phyloP scores from a whole-genome alignment of 2,329 filamentous ascomycete genomes.

The Madurella fahalii region DNA sequence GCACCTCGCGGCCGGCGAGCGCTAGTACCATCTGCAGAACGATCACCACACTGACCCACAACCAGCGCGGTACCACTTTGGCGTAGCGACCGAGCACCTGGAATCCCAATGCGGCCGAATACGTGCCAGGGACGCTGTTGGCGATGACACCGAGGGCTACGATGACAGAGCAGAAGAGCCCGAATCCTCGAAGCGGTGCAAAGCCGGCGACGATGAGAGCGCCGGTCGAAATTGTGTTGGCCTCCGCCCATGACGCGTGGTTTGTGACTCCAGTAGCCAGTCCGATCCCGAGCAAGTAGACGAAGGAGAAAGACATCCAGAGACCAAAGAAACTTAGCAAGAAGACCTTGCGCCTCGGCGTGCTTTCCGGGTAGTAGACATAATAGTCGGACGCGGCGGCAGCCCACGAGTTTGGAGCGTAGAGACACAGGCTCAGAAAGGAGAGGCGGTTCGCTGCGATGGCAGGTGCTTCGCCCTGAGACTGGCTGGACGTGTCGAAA shows the following conservation, averaged over 20 bases:
- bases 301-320: slow-evolving; percentile 54
- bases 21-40: slow-evolving; percentile 63
- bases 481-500: slow-evolving; percentile 52
- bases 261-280: slow-evolving; percentile 54
- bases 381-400: slow-evolving; percentile 64
- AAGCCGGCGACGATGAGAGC: slow-evolving; percentile 62
- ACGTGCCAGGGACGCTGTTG: slow-evolving; percentile 62
- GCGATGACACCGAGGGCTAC: slow-evolving; percentile 61
- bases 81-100: slow-evolving; percentile 60
- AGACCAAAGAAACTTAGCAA: slow-evolving; percentile 54
- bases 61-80: slow-evolving; percentile 54
- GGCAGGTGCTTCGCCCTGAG: slow-evolving; percentile 47
- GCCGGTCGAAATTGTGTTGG: slow-evolving; percentile 57
- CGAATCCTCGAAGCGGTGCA: slow-evolving; percentile 55
- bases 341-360: slow-evolving; percentile 41
- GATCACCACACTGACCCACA: slow-evolving; percentile 61
- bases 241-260: slow-evolving; percentile 51
- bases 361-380: slow-evolving; percentile 43
- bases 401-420: slow-evolving; percentile 60
- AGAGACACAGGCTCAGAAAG: slow-evolving; percentile 66
- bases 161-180: slow-evolving; percentile 63
- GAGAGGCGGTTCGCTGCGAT: slow-evolving; percentile 57
- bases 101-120: slow-evolving; percentile 63
- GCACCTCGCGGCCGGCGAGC: slow-evolving; percentile 55
- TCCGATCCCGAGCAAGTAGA: slow-evolving; percentile 58